Base-by-base conservation (phyloP, 73 alveolate species). In the Paramecium octaurelia region DNA sequence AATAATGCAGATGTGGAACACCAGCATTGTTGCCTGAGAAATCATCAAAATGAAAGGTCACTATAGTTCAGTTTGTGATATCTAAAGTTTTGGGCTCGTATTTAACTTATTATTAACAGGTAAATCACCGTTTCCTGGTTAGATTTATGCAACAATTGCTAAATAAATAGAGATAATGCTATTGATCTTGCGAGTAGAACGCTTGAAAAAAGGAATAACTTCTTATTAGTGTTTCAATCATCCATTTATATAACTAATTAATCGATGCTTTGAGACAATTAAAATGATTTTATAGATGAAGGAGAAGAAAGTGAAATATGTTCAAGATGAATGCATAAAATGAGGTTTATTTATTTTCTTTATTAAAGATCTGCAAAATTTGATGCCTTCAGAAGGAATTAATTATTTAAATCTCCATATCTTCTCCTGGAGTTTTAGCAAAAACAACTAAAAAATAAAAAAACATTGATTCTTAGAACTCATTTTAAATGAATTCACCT, bases 21-120 rank as follows among this genome's bases (percentile, higher is more conserved):
- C 94, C 94, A 44, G 94, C 29, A 70, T 44, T 88, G 94, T 88
- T 36, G 94, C 94, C 31, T 91, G 91, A n/a, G 94, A 88, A 88
- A 91, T 88, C 76, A 76, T 88, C 16, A 58, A 70, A 70, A 70
- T 44, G 90, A 77, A 77, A 43, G 34, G 73, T 16, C 90, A 77
- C 50, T 77, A 77, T 46, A 43, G 90, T 77, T 43, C 90, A 7
- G 71, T 77, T 40, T 77, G 90, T 77, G 90, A 77, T 77, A 77
- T 77, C 16, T 77, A 77, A 20, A 77, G 90, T 77, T 50, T 77
- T 1, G 90, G 90, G 0, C 50, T 77, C 1, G 31, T 77, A 43
- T 77, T 77, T 77, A 43, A 77, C 23, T 77, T 77, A 43, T 21
- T 77, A 20, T 18, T 77, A 11, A 29, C 90, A 4, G 90, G 90